phyloP scores from a whole-genome alignment of 331 rosid species.

The Quercus phellos region DNA sequence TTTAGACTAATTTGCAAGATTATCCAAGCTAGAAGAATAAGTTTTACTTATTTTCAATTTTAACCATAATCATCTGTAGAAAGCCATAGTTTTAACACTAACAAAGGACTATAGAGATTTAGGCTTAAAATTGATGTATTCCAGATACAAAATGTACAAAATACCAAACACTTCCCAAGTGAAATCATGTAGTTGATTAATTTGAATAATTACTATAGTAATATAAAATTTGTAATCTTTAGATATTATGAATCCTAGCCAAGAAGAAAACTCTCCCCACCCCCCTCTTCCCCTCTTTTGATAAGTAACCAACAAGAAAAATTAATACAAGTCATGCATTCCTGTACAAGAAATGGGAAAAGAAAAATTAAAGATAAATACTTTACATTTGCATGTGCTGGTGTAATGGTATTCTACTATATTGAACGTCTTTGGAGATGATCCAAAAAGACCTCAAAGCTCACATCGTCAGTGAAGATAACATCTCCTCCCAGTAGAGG shows the following conservation, averaged over 20 bases:
- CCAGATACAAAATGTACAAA: no score
- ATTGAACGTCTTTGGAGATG: slow-evolving; percentile 97
- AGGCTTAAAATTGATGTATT: no score
- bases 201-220: background rate
- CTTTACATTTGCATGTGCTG: slow-evolving; percentile 29
- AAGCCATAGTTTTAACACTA: no score
- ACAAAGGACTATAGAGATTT: no score
- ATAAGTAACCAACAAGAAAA: background rate
- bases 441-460: slow-evolving; percentile 93
- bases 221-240: background rate
- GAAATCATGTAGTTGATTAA: background rate
- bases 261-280: background rate
- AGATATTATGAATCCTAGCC: background rate
- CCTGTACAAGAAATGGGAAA: slow-evolving; percentile 49
- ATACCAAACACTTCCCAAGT: background rate
- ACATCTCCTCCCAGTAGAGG: slow-evolving; percentile 79
- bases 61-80: no score
- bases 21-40: no score
- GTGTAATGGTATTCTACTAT: slow-evolving; percentile 2
- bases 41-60: no score
- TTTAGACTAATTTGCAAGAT: no score
- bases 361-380: slow-evolving; percentile 17
- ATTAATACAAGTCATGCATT: slow-evolving; percentile 11
- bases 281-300: no score
- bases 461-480: slow-evolving; percentile 86